phyloP scores from a whole-genome alignment of 2,329 filamentous ascomycete species.

The Ustilaginoidea virens region DNA sequence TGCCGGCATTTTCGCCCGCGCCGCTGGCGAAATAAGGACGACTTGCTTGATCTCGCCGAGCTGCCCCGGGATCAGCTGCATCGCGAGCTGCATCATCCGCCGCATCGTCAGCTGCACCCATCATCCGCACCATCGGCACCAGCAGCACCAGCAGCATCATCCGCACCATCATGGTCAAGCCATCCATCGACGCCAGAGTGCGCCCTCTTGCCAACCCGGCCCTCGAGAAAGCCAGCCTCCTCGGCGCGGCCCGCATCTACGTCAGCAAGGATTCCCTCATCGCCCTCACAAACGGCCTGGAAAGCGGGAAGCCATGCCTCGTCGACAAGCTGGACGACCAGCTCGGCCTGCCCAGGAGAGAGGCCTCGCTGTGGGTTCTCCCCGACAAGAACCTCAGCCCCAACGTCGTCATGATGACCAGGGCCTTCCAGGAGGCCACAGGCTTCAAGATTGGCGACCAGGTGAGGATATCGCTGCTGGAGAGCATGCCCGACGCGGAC shows the following conservation, averaged over 20 bases:
- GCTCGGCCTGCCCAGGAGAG: slow-evolving; percentile 14
- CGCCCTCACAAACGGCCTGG: slow-evolving; percentile 25
- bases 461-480: slow-evolving; percentile 41
- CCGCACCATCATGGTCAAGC: slow-evolving; percentile 17
- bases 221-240: slow-evolving; percentile 24
- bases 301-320: slow-evolving; percentile 26
- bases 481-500: slow-evolving; percentile 36
- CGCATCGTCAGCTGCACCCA: too few relatives aligned
- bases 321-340: slow-evolving; percentile 19
- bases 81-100: too few relatives aligned
- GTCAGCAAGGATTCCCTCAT: slow-evolving; percentile 31
- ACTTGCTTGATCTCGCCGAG: too few relatives aligned
- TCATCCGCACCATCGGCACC: too few relatives aligned
- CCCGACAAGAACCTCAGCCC: slow-evolving; percentile 47
- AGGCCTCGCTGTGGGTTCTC: slow-evolving; percentile 34
- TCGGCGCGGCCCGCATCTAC: slow-evolving; percentile 30
- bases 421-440: slow-evolving; percentile 56
- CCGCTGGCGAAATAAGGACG: too few relatives aligned
- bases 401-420: slow-evolving; percentile 56
- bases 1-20: too few relatives aligned
- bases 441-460: slow-evolving; percentile 58
- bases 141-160: too few relatives aligned
- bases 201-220: slow-evolving; percentile 24
- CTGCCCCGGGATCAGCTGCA: too few relatives aligned
- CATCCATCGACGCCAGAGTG: slow-evolving; percentile 23